phyloP scores from a whole-genome alignment of 768 basidiomycete genomes.

The Termitomyces sp. region DNA sequence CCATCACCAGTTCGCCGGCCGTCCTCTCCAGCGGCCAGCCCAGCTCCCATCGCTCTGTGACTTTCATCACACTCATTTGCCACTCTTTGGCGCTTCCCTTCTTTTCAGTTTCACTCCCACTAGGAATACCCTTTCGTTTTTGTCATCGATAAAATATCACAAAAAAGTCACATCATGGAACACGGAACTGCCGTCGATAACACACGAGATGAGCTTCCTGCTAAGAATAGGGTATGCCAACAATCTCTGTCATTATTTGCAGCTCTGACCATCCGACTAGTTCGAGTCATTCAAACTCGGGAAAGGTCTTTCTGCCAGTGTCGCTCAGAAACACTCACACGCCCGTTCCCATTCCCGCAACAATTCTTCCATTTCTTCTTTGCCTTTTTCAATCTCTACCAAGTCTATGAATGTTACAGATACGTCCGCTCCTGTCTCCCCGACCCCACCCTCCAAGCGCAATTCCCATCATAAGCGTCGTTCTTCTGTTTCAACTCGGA shows the following conservation, averaged over 20 bases:
- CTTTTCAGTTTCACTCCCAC: conserved; percentile 34
- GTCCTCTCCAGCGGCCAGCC: conserved; percentile 12
- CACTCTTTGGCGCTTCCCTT: conserved; percentile 32
- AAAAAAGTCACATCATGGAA: conserved; percentile 22
- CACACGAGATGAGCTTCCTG: conserved; percentile 33
- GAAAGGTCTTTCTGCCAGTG: conserved; percentile 35
- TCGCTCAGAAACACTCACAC: conserved; percentile 46
- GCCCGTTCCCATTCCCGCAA: conserved; percentile 73
- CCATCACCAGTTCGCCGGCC: conserved; percentile 15
- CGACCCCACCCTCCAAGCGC: conserved; percentile 47
- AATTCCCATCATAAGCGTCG: conserved; percentile 82
- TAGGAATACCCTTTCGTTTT: conserved; percentile 29
- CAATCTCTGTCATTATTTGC: background rate
- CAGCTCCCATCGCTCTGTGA: conserved; percentile 13
- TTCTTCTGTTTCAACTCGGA: conserved; percentile 86
- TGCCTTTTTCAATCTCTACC: conserved; percentile 39
- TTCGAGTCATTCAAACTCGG: conserved; percentile 76
- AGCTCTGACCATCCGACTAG: conserved; percentile 28
- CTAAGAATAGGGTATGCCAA: conserved; percentile 36
- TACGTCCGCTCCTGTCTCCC: conserved; percentile 26
- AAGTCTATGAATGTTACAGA: conserved; percentile 35
- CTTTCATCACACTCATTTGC: conserved; percentile 15
- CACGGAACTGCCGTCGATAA: conserved; percentile 21
- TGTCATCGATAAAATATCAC: conserved; percentile 10
- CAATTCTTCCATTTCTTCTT: conserved; percentile 42